Percentiles rank a stretch among this genome's conserved stretches.
Conservation (phyloP, 1,284 basidiomycete species). For the Rhodotorula glutinis region DNA sequence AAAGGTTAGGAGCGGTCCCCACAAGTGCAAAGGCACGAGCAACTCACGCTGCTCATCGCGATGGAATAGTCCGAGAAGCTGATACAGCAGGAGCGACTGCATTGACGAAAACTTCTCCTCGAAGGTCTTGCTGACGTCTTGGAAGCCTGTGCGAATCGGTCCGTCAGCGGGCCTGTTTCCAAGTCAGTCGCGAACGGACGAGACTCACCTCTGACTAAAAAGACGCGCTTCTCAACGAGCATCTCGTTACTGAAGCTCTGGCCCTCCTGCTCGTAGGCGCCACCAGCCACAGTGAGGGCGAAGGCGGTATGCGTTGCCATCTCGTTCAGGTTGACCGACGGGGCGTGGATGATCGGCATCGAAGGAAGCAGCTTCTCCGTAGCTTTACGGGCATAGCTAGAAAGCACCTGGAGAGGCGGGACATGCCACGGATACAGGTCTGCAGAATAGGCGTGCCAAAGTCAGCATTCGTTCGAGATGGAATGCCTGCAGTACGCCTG, state of each 20-base stretch:
- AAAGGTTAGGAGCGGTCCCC: neutral
- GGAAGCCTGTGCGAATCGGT: conserved; percentile 25
- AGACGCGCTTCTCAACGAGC: conserved; percentile 39
- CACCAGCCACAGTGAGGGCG: conserved; percentile 34
- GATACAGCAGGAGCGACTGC: conserved; percentile 37
- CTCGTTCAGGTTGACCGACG: conserved; percentile 17
- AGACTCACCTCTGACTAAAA: conserved; percentile 27
- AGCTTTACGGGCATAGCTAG: conserved; percentile 27
- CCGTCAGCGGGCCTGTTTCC: neutral
- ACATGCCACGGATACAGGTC: conserved; percentile 31
- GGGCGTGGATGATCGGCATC: conserved; percentile 34
- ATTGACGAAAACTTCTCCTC: conserved; percentile 28
- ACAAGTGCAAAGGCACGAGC: neutral
- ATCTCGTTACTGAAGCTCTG: conserved; percentile 37
- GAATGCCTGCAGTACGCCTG: neutral
- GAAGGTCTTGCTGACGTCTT: conserved; percentile 13
- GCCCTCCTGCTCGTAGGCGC: conserved; percentile 30
- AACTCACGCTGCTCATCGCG: conserved; percentile 34
- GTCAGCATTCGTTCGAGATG: neutral
- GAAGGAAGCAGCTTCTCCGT: conserved; percentile 21
- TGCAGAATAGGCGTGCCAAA: neutral
- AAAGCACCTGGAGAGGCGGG: conserved; percentile 28
- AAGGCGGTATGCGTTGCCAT: conserved; percentile 31
- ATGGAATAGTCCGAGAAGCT: conserved; percentile 40
- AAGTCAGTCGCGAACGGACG: neutral